Percentiles rank a stretch among this genome's conserved stretches.
Conservation (phyloP, 2,329 filamentous ascomycete species). For the Epichloe hybrida region DNA sequence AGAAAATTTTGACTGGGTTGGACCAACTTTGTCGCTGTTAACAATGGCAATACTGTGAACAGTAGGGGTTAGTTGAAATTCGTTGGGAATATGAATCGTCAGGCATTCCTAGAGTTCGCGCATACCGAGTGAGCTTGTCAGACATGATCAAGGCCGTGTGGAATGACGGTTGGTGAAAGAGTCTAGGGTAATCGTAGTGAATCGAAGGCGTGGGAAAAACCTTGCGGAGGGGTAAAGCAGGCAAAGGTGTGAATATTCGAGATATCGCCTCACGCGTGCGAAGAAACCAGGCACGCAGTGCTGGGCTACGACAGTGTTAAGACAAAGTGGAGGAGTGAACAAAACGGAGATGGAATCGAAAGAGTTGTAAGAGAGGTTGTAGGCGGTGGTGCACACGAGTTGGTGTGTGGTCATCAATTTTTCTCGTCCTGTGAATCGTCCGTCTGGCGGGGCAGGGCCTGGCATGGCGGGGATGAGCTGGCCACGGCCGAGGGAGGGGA, state of each 20-base stretch:
- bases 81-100: background rate
- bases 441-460: conserved; percentile 8
- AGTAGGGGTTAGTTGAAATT: conserved; percentile 12
- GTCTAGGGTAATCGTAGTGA: conserved; percentile 4
- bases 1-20: conserved; percentile 2
- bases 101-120: conserved; percentile 18
- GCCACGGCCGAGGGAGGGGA: background rate
- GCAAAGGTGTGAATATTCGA: background rate
- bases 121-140: conserved; percentile 89
- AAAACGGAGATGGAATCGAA: conserved; percentile 1
- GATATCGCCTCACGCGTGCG: conserved; percentile 3
- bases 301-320: background rate
- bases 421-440: conserved; percentile 26
- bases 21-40: conserved; percentile 84
- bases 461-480: too few species aligned
- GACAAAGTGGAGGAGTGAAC: background rate
- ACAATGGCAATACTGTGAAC: conserved; percentile 83
- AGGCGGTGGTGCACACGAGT: background rate
- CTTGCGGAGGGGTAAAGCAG: background rate
- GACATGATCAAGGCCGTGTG: conserved; percentile 48
- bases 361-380: too few species aligned
- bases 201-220: background rate
- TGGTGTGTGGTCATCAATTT: conserved; percentile 26
- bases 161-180: background rate
- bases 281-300: conserved; percentile 9